Evolutionary conservation across 371 early-diverging fungal species (phyloP).

Genomic region (Mucor irregularis): DNA sequence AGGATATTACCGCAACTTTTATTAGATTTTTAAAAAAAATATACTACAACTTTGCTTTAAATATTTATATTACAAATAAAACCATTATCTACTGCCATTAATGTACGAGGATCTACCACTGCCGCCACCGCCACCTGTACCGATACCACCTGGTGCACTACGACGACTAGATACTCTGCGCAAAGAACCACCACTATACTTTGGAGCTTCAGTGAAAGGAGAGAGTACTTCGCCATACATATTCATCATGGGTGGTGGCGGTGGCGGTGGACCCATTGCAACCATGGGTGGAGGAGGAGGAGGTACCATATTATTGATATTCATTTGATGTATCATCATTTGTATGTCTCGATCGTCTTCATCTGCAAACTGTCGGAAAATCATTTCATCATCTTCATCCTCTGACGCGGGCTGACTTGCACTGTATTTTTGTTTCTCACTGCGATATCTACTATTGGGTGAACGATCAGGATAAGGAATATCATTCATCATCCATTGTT

Average conservation of each 20-base stretch:
- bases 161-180: conserved; percentile 18
- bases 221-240: background rate
- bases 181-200: conserved; percentile 3
- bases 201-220: background rate
- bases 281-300: conserved; percentile 4
- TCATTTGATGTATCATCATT: conserved; percentile 15
- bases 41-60: background rate
- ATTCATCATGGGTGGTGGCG: conserved; percentile 7
- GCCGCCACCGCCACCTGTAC: background rate
- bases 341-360: conserved; percentile 5
- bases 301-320: conserved; percentile 1
- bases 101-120: conserved; percentile 9
- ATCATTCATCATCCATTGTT: conserved; percentile 14
- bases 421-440: background rate
- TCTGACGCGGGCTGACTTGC: background rate
- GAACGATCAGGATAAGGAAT: background rate
- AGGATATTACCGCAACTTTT: conserved; percentile 29
- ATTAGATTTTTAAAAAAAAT: conserved; percentile 22
- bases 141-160: conserved; percentile 4
- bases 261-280: conserved; percentile 9
- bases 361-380: background rate
- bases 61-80: background rate
- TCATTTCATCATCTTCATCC: conserved; percentile 4
- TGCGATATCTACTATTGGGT: conserved; percentile 3
- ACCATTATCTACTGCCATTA: conserved; percentile 4